Conservation (phyloP, 2,329 filamentous ascomycete genomes). For the Iodosphaeria phyllophila region DNA sequence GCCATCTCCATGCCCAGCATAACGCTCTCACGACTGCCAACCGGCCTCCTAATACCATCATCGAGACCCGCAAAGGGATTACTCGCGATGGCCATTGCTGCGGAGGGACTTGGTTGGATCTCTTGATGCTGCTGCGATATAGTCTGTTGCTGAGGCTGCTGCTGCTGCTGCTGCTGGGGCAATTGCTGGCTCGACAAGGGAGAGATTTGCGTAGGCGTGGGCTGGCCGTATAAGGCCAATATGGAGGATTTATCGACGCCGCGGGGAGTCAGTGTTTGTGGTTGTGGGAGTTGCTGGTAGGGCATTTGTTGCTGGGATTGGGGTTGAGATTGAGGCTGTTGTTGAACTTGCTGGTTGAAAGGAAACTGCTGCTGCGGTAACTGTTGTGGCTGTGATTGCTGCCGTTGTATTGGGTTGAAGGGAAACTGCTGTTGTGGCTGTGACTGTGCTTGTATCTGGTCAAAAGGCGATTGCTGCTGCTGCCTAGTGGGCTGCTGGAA, state of each 20-base stretch:
- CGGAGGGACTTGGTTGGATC: no score
- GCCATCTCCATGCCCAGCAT: slow-evolving; percentile 44
- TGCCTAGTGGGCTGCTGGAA: no score
- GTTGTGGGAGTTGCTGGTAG: slow-evolving; percentile 2
- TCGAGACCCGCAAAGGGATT: no score
- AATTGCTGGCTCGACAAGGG: slow-evolving; percentile 7
- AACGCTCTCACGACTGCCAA: slow-evolving; percentile 54
- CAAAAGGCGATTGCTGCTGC: slow-evolving; percentile 7
- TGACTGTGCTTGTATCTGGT: slow-evolving; percentile 9
- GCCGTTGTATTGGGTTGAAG: slow-evolving; percentile 10
- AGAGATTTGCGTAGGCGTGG: slow-evolving; percentile 12
- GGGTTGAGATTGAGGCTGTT: slow-evolving; percentile 3
- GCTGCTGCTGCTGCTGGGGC: slow-evolving; percentile 10
- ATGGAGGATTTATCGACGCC: slow-evolving; percentile 61
- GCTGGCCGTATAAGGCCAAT: slow-evolving; percentile 52
- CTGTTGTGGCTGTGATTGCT: slow-evolving; percentile 12
- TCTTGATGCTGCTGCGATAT: no score
- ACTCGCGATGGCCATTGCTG: no score
- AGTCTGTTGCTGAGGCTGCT: slow-evolving; percentile 5
- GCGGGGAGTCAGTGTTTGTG: slow-evolving; percentile 16
- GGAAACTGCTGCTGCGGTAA: slow-evolving; percentile 7
- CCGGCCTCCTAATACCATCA: no score
- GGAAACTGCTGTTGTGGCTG: slow-evolving; percentile 16
- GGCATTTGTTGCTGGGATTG: slow-evolving; percentile 8
- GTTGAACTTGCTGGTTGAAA: slow-evolving; percentile 4